These are phyloP conservation scores for Tritrichomonas foetus DNA, from an alignment of 208 protist species.

Conservation along the genomic window DNA sequence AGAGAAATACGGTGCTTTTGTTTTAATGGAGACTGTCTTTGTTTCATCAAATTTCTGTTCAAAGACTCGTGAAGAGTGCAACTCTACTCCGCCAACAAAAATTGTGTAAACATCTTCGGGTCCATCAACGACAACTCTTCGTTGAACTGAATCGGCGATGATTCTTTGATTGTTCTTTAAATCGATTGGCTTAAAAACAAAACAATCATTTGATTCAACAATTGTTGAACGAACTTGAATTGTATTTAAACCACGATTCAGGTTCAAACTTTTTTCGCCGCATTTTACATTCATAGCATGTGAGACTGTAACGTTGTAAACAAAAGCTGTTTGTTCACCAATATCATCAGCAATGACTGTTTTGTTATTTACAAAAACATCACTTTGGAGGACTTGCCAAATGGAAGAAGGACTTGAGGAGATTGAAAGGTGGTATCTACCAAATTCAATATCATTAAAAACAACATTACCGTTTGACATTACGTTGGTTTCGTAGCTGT, in stretches of 20 bases:
- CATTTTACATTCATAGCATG: neutral
- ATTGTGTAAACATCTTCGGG: neutral
- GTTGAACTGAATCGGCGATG: neutral
- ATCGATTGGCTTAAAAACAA: neutral
- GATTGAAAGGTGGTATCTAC: neutral
- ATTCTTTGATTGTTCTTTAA: neutral
- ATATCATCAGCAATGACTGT: neutral
- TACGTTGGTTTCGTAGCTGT: neutral
- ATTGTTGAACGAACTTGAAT: neutral
- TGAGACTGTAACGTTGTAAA: neutral
- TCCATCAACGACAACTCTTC: neutral
- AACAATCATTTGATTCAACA: neutral
- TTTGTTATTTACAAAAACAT: neutral
- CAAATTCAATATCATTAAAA: constrained; percentile 17
- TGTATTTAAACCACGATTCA: neutral
- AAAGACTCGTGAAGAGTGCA: neutral
- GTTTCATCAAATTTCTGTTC: neutral
- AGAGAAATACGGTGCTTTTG: neutral
- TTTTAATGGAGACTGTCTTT: neutral
- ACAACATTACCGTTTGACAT: neutral
- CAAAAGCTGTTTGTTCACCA: neutral
- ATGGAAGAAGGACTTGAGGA: too few species aligned
- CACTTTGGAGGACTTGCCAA: neutral
- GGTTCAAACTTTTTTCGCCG: neutral
- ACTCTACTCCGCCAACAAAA: neutral